Conservation (phyloP, 2,329 filamentous ascomycete species). For the Arthrobotrys sphaeroides region DNA sequence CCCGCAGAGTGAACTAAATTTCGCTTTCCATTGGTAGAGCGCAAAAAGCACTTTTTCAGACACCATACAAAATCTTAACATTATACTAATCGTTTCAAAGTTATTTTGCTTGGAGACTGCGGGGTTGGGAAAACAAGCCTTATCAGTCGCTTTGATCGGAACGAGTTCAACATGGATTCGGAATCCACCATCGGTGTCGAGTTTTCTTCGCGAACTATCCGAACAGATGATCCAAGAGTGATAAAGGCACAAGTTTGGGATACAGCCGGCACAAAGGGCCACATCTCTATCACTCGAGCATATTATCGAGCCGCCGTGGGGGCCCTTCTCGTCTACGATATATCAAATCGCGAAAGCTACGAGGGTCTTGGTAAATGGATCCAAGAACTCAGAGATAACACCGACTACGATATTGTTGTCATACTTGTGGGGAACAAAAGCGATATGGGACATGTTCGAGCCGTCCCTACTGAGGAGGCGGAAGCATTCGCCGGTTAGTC, state of each 20-base stretch:
- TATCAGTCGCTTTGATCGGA: constrained; percentile 97
- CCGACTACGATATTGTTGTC: constrained; percentile 98
- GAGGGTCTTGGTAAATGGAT: constrained; percentile 99
- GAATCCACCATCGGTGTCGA: constrained; percentile 99
- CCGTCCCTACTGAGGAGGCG: constrained; percentile 96
- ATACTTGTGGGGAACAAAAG: constrained; percentile 99
- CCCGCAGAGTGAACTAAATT: no score
- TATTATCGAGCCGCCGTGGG: constrained; percentile 99
- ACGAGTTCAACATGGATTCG: constrained; percentile 99
- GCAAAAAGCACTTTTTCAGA: no score
- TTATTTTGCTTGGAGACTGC: constrained; percentile 96
- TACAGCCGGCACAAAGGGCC: constrained; percentile 97
- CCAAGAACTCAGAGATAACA: constrained; percentile 97
- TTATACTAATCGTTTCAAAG: no score
- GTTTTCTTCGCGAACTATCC: constrained; percentile 97
- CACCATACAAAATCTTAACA: no score
- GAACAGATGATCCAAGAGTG: constrained; percentile 98
- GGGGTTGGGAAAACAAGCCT: constrained; percentile 99
- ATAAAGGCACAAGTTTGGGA: constrained; percentile 99
- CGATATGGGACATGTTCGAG: constrained; percentile 97
- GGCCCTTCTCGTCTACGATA: constrained; percentile 97
- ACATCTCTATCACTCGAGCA: constrained; percentile 97
- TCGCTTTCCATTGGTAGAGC: no score
- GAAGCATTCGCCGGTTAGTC: constrained; percentile 92
- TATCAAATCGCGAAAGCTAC: constrained; percentile 99